phyloP scores from a whole-genome alignment of 2,329 filamentous ascomycete genomes.

The Cladosporium sp. region DNA sequence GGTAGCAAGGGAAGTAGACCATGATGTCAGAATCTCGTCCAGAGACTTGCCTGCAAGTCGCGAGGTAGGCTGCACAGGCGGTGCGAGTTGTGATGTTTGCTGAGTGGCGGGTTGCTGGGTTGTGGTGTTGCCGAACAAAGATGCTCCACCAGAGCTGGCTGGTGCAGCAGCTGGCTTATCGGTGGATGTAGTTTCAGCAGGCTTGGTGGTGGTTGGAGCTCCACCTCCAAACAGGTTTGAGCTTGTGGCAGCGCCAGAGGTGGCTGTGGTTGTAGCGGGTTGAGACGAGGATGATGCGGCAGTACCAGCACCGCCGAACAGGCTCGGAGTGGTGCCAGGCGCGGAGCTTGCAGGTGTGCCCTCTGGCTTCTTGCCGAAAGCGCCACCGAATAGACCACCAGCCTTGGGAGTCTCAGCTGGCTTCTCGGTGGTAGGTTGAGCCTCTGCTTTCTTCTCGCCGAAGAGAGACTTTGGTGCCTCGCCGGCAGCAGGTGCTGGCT shows the following conservation, averaged over 20 bases:
- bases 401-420: conserved; percentile 5
- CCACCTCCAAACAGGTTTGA: conserved; percentile 14
- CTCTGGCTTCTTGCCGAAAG: conserved; percentile 13
- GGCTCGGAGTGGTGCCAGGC: conserved; percentile 12
- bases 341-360: conserved; percentile 25
- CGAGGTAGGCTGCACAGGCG: conserved; percentile 59
- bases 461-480: conserved; percentile 6
- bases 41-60: conserved; percentile 97
- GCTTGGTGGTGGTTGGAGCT: conserved; percentile 8
- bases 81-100: conserved; percentile 1
- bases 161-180: conserved; percentile 14
- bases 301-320: conserved; percentile 9
- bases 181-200: conserved; percentile 2
- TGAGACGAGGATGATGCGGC: background rate
- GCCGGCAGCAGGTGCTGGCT: background rate
- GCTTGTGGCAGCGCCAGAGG: conserved; percentile 9
- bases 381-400: conserved; percentile 4
- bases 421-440: conserved; percentile 9
- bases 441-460: conserved; percentile 7
- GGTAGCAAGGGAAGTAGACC: conserved; percentile 90
- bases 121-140: conserved; percentile 9
- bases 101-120: conserved; percentile 5
- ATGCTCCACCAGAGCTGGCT: conserved; percentile 7
- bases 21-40: conserved; percentile 96
- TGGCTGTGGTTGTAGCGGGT: conserved; percentile 13